Evolutionary conservation across 108 stramenopile genomes (phyloP).

Genomic region (Asterionellopsis glacialis): DNA sequence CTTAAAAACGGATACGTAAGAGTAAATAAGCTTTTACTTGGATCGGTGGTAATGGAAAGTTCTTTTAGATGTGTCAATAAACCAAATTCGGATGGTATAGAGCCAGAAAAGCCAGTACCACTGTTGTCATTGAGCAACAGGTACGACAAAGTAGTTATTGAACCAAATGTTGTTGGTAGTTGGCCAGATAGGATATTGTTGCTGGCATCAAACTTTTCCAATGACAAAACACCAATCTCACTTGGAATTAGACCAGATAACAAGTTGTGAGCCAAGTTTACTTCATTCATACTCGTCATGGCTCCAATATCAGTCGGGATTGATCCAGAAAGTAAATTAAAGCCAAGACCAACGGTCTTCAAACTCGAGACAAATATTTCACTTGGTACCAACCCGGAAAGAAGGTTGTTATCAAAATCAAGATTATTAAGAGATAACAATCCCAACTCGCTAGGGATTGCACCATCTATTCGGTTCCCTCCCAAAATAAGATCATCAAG

Average conservation of each 20-base stretch:
- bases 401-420: background rate
- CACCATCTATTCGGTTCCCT: background rate
- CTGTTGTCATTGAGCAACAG: too few species aligned
- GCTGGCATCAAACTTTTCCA: background rate
- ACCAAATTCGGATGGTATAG: conserved; percentile 37
- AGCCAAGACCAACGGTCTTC: background rate
- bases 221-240: background rate
- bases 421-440: background rate
- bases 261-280: background rate
- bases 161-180: conserved; percentile 2
- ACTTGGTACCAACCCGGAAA: background rate
- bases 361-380: background rate
- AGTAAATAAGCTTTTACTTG: too few species aligned
- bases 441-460: conserved; percentile 1
- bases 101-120: too few species aligned
- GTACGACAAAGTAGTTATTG: too few species aligned
- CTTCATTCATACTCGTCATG: background rate
- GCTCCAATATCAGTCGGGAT: background rate
- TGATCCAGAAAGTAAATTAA: background rate
- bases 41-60: too few species aligned
- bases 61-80: conserved; percentile 16
- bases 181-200: background rate
- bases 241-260: background rate
- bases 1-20: too few species aligned
- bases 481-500: background rate